Conservation (phyloP, 371 early-diverging fungal species). For the Synchytrium microbalum region DNA sequence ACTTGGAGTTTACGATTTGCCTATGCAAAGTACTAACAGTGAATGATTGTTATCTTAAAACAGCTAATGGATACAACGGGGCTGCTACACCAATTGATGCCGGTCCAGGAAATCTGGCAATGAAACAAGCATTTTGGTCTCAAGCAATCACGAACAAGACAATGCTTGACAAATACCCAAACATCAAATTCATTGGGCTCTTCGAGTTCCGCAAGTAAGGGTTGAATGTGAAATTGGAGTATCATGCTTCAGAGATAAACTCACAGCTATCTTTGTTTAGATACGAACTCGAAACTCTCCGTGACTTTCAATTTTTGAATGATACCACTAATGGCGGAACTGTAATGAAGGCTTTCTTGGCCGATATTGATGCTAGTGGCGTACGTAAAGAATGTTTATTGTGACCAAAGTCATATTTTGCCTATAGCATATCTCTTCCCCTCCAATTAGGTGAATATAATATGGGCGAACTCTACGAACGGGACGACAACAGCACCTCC, state of each 20-base stretch:
- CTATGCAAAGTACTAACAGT: too few relatives aligned
- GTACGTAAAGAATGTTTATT: too few relatives aligned
- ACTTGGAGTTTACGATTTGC: background rate
- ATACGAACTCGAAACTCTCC: background rate
- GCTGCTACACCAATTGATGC: background rate
- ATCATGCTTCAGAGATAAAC: too few relatives aligned
- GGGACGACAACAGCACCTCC: too few relatives aligned
- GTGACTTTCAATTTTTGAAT: slow-evolving; percentile 2
- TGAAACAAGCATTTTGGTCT: background rate
- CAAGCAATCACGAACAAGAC: background rate
- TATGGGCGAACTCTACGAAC: too few relatives aligned
- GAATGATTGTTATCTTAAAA: too few relatives aligned
- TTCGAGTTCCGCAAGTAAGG: background rate
- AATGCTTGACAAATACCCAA: background rate
- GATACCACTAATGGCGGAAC: background rate
- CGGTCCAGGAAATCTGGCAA: background rate
- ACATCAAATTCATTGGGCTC: background rate
- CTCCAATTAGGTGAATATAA: too few relatives aligned
- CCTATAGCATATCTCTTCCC: too few relatives aligned
- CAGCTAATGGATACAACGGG: too few relatives aligned
- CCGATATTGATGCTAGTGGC: slow-evolving; percentile 2
- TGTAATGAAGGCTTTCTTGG: background rate
- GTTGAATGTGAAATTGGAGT: background rate
- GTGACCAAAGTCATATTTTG: too few relatives aligned
- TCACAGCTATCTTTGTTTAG: too few relatives aligned